Percentiles rank a stretch among this genome's conserved stretches.
phyloP scores from a whole-genome alignment of 371 early-diverging fungal genomes.

The Cokeromyces recurvatus region DNA sequence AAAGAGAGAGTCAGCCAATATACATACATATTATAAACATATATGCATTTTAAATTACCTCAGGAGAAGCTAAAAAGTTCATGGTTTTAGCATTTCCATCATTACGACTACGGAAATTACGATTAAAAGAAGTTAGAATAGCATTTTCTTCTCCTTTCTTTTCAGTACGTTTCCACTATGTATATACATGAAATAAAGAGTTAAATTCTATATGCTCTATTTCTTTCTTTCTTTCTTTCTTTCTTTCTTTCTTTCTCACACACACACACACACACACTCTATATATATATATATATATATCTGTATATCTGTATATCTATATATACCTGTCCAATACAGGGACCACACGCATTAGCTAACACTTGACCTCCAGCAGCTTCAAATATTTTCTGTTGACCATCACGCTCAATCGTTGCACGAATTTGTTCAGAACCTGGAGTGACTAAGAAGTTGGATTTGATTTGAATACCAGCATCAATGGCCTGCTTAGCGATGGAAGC shows the following conservation, averaged over 20 bases:
- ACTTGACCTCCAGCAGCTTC: slow-evolving; percentile 83
- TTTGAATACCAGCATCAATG: slow-evolving; percentile 69
- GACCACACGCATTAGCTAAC: slow-evolving; percentile 87
- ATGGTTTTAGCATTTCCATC: slow-evolving; percentile 93
- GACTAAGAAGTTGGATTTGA: slow-evolving; percentile 81
- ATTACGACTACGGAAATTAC: slow-evolving; percentile 95
- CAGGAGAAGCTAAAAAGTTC: slow-evolving; percentile 94
- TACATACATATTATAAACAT: not conserved
- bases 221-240: too few relatives aligned
- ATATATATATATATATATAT: not conserved
- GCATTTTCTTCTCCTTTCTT: slow-evolving; percentile 72
- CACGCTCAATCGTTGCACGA: slow-evolving; percentile 92
- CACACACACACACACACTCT: not conserved
- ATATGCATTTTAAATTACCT: slow-evolving; percentile 22
- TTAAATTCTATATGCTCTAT: not conserved
- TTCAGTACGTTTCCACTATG: slow-evolving; percentile 84
- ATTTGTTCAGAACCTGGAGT: slow-evolving; percentile 97
- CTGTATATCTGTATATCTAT: too few relatives aligned
- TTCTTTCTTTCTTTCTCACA: too few relatives aligned
- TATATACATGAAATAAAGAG: not conserved
- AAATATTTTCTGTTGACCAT: slow-evolving; percentile 83
- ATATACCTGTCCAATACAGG: slow-evolving; percentile 80
- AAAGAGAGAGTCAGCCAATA: too few relatives aligned
- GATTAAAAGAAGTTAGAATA: slow-evolving; percentile 94
- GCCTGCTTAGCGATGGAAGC: slow-evolving; percentile 86